Evolutionary conservation across 2,329 filamentous ascomycete genomes (phyloP).

Genomic region (Lachnellula cervina): DNA sequence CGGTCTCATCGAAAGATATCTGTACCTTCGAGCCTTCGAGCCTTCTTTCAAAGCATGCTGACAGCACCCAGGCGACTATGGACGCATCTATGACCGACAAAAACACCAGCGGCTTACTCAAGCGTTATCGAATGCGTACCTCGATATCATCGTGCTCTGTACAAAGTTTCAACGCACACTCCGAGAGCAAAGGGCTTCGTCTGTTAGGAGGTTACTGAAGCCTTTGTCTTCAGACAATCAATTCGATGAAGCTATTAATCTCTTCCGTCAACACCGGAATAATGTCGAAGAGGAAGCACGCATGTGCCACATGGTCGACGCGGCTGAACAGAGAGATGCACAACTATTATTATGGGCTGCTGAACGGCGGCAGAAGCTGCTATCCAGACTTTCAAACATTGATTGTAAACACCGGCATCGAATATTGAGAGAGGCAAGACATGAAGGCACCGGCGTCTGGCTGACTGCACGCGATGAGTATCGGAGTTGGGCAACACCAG

Average conservation of each 20-base stretch:
- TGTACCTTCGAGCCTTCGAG: no score
- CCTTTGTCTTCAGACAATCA: constrained; percentile 4
- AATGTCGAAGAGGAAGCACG: constrained; percentile 12
- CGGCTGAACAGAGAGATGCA: constrained; percentile 5
- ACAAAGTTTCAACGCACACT: constrained; percentile 9
- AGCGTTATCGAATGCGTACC: constrained; percentile 13
- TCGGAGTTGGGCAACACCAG: background rate
- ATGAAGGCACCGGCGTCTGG: constrained; percentile 14
- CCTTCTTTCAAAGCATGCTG: background rate
- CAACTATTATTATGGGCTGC: constrained; percentile 1
- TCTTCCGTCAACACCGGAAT: constrained; percentile 11
- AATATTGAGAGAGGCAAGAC: constrained; percentile 4
- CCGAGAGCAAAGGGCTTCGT: constrained; percentile 6
- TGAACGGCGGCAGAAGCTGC: constrained; percentile 3
- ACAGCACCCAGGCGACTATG: constrained; percentile 7
- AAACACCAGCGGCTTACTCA: constrained; percentile 12
- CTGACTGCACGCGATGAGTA: constrained; percentile 1
- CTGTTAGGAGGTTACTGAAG: constrained; percentile 6
- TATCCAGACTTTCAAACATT: constrained; percentile 6
- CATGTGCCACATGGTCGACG: constrained; percentile 15
- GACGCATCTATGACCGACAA: constrained; percentile 10
- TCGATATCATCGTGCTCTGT: constrained; percentile 17
- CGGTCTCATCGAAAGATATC: no score
- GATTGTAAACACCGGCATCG: constrained; percentile 6
- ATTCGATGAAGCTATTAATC: constrained; percentile 8